Evolutionary conservation across 116 monocot species (phyloP), one percentile per base, ranked within the genome.

Genomic region (Trichopus zeylanicus): DNA sequence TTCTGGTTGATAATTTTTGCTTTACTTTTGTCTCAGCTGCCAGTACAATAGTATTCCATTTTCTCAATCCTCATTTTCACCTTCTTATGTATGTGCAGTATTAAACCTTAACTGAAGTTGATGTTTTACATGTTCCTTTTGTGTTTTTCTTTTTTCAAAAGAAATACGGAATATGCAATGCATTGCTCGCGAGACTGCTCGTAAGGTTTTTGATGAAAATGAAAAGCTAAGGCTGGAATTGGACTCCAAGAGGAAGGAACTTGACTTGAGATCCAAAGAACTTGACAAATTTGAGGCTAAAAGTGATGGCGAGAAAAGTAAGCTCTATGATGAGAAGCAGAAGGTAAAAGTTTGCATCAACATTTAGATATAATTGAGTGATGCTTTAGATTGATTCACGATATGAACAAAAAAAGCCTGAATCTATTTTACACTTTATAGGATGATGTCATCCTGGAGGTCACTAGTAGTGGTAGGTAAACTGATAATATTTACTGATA

Each of bases 91-190:
- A 42, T 42, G 18, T 42, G 42, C 18, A 42, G 42, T 16, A 0
- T 13, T 16, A n/a, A 18, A 1, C 13, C 42, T 42, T 18, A 15
- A 42, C 42, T 16, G n/a, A n/a, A n/a, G n/a, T n/a, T n/a, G n/a
- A n/a, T n/a, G n/a, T n/a, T n/a, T n/a, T n/a, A n/a, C n/a, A n/a
- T n/a, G n/a, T n/a, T n/a, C n/a, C 16, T 42, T 42, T 42, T 16
- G 13, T 60, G 1, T 27, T 26, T 42, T 2, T 33, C 7, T 7
- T 34, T 42, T 37, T 5, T 60, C 23, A 16, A 27, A 55, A 76
- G 76, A 76, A 51, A 76, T 76, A 31, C 64, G 19, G 49, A 76
- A 66, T 29, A 49, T 75, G 58, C 68, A 75, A 26, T 16, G 21
- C n/a, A 55, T 53, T 59, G 59, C 68, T 21, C 75, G 75, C 46